These are phyloP conservation scores for Amanita jacksonii DNA, from an alignment of 768 basidiomycete genomes.

Conservation along the genomic window DNA sequence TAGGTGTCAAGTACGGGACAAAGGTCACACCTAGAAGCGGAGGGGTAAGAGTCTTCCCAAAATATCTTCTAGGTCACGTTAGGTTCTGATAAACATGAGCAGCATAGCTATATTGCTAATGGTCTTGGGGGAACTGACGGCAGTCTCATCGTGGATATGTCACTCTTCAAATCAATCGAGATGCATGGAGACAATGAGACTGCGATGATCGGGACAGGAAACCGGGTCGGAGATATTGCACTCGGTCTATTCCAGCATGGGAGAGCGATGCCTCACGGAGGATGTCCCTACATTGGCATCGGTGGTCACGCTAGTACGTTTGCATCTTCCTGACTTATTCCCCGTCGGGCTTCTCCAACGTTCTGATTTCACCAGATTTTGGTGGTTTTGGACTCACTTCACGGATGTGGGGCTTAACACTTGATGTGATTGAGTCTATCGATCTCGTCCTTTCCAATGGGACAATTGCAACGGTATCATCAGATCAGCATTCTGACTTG, in stretches of 20 bases:
- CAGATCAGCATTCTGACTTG: constrained; percentile 16
- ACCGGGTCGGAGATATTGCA: constrained; percentile 19
- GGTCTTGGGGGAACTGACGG: constrained; percentile 20
- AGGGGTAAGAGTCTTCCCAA: too few species aligned
- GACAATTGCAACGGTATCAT: constrained; percentile 15
- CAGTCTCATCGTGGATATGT: constrained; percentile 19
- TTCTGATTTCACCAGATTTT: constrained; percentile 11
- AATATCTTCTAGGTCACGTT: background rate
- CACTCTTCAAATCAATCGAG: constrained; percentile 14
- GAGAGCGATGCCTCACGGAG: constrained; percentile 16
- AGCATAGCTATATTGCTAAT: constrained; percentile 21
- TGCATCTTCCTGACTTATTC: background rate
- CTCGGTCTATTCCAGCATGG: constrained; percentile 10
- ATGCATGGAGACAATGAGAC: constrained; percentile 12
- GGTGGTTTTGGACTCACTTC: constrained; percentile 20
- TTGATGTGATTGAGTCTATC: constrained; percentile 17
- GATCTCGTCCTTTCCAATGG: constrained; percentile 21
- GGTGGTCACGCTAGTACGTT: constrained; percentile 17
- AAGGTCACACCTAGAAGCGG: background rate
- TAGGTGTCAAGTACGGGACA: background rate
- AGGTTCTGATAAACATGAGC: background rate
- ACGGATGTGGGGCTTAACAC: constrained; percentile 20
- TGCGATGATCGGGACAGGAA: constrained; percentile 18
- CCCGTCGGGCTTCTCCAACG: too few species aligned
- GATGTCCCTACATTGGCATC: constrained; percentile 17